phyloP scores from a whole-genome alignment of 2,329 filamentous ascomycete species.

The Cadophora sp. region DNA sequence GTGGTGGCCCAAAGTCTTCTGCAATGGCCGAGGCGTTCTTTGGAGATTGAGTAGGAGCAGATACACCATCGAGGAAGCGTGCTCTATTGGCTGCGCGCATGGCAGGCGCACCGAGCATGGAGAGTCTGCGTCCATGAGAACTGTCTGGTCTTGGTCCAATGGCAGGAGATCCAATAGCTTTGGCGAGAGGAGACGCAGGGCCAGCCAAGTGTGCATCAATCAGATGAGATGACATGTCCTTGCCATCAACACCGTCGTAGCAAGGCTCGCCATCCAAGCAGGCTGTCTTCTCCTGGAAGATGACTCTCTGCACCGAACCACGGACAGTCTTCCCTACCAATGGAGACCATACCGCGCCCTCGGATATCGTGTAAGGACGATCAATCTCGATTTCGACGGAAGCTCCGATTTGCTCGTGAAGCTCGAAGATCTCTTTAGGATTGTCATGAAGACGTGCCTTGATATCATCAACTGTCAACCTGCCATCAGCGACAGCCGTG shows the following conservation, averaged over 20 bases:
- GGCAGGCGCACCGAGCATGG: constrained; percentile 43
- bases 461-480: constrained; percentile 76
- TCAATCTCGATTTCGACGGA: constrained; percentile 79
- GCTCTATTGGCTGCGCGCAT: constrained; percentile 46
- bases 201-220: constrained; percentile 48
- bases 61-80: constrained; percentile 46
- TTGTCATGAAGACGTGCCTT: constrained; percentile 76
- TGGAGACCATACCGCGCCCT: constrained; percentile 68
- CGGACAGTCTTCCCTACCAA: constrained; percentile 73
- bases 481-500: constrained; percentile 77
- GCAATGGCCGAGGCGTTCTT: constrained; percentile 41
- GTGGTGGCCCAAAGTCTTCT: constrained; percentile 55
- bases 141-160: constrained; percentile 45
- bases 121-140: constrained; percentile 45
- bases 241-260: constrained; percentile 63
- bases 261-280: constrained; percentile 75
- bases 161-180: constrained; percentile 47
- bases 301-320: constrained; percentile 76
- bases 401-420: constrained; percentile 79
- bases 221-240: constrained; percentile 77
- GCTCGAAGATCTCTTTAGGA: constrained; percentile 81
- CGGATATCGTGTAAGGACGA: constrained; percentile 67
- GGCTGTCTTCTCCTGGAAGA: constrained; percentile 75
- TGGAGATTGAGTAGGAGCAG: constrained; percentile 44
- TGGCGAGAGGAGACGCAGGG: constrained; percentile 63